Conservation (phyloP, 306 rosid species). For the Lablab purpureus region DNA sequence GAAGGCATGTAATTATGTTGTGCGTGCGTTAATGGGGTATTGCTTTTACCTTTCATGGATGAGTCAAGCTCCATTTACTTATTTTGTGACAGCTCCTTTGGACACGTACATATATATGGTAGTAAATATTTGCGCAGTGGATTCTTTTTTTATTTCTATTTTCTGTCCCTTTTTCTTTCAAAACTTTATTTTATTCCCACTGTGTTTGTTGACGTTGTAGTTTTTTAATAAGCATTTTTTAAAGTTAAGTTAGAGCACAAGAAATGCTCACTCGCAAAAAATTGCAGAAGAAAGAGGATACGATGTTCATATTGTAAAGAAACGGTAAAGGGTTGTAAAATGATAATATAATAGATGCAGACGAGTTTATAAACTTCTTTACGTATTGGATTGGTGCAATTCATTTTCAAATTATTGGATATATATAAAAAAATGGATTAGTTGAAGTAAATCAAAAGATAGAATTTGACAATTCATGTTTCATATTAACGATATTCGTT, state of each 20-base stretch:
- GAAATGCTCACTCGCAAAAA: background rate
- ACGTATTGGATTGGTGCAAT: background rate
- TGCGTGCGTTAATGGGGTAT: slow-evolving; percentile 4
- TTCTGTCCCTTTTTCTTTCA: background rate
- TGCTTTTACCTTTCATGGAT: slow-evolving; percentile 35
- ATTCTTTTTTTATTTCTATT: background rate
- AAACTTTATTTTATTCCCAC: background rate
- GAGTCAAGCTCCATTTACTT: slow-evolving; percentile 42
- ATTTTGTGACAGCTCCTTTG: background rate
- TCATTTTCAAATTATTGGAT: background rate
- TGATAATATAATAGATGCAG: background rate
- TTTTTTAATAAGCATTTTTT: too few relatives aligned
- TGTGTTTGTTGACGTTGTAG: background rate
- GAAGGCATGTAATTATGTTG: background rate
- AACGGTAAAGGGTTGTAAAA: background rate
- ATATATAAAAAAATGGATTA: too few relatives aligned
- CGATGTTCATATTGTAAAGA: background rate
- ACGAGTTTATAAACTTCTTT: background rate
- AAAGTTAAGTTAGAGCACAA: background rate
- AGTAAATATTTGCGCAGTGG: background rate
- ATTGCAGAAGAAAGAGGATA: background rate
- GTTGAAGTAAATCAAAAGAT: too few relatives aligned
- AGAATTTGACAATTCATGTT: too few relatives aligned
- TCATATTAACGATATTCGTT: too few relatives aligned
- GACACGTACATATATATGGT: background rate